Evolutionary conservation across 2,329 filamentous ascomycete genomes (phyloP).

Genomic region (Emericellopsis cladophorae): DNA sequence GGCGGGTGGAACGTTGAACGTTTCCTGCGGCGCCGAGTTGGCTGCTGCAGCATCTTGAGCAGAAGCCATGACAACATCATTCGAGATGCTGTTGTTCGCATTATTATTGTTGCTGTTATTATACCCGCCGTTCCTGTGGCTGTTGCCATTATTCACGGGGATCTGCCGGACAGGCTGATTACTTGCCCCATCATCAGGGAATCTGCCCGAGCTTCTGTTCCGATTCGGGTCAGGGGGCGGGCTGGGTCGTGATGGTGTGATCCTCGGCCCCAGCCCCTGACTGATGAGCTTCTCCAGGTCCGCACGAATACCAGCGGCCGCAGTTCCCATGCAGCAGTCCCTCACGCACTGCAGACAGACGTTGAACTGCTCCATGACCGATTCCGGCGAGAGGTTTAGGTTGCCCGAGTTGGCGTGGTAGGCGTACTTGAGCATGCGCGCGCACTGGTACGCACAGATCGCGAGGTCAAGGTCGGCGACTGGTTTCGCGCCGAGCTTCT

Average conservation of each 20-base stretch:
- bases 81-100: background rate
- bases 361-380: slow-evolving; percentile 34
- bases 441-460: slow-evolving; percentile 42
- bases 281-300: slow-evolving; percentile 40
- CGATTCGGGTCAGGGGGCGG: slow-evolving; percentile 3
- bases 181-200: background rate
- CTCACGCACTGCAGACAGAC: slow-evolving; percentile 37
- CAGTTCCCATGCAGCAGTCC: slow-evolving; percentile 36
- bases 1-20: background rate
- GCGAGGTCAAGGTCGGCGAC: slow-evolving; percentile 43
- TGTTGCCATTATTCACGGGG: background rate
- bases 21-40: background rate
- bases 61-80: slow-evolving; percentile 3
- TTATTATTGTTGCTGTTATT: too few relatives aligned
- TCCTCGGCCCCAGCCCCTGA: slow-evolving; percentile 22
- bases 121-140: too few relatives aligned
- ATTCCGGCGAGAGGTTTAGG: slow-evolving; percentile 29
- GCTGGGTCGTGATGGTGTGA: slow-evolving; percentile 6
- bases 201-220: background rate
- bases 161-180: background rate
- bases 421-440: slow-evolving; percentile 37
- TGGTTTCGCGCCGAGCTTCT: slow-evolving; percentile 36
- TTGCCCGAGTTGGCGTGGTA: slow-evolving; percentile 30
- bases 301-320: slow-evolving; percentile 30
- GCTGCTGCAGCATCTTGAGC: slow-evolving; percentile 7